Base-by-base conservation (phyloP, 306 rosid species). In the Fagus sylvatica region DNA sequence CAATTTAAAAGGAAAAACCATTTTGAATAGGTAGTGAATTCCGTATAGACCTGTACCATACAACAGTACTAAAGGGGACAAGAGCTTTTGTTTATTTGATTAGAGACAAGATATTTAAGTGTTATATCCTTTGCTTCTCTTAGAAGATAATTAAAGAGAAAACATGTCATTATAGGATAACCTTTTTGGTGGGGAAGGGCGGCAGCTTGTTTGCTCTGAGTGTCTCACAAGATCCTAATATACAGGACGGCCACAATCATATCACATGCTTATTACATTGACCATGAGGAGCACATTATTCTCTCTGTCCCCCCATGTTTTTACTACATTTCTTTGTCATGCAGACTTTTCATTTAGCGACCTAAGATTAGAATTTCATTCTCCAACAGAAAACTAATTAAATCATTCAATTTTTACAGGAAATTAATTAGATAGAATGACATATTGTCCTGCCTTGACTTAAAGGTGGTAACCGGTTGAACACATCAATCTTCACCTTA, bases 21-120 rank as follows among this genome's bases (percentile, higher is more conserved):
- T 22, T 57, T 40, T 34, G 12, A 22, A 30, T n/a, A 36, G 53
- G 40, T 59, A 46, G 33, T 39, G 60, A 75, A 55, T 69, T 72
- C 81, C 81, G 81, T 79, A 76, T 62, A 30, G 36, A 11, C 17
- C 2, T 59, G 65, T 28, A 10, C 37, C 17, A n/a, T n/a, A n/a
- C n/a, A n/a, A n/a, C n/a, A n/a, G n/a, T n/a, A n/a, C n/a, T 9
- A 59, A 1, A 11, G 6, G 65, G 34, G 34, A 59, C 65, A 59
- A 4, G 34, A 59, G 6, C 37, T 11, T 59, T 59, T 28, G 37
- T 28, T 59, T 59, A 10, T 59, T 30, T 36, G 34, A 59, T 59
- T 22, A 36, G 11, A 59, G 37, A 59, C 17, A 59, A 59, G 3
- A 0, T 8, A 4, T 46, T 46, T 2, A 46, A 9, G 15, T 10